Percentiles rank a stretch among this genome's conserved stretches.
Evolutionary conservation across 441 rosid species (phyloP).

Genomic region (Corymbia calophylla): DNA sequence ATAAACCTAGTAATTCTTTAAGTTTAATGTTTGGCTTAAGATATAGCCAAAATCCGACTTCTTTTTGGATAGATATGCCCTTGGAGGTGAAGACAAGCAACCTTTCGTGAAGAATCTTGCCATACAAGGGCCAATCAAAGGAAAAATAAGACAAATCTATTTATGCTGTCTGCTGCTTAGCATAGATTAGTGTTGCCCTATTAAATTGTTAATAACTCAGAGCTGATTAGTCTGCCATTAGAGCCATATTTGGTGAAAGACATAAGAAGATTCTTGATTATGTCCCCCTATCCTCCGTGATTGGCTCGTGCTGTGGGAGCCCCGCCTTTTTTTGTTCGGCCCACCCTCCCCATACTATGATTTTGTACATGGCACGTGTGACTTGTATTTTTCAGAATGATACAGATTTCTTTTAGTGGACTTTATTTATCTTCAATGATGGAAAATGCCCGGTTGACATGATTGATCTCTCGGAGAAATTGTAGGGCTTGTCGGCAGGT

Average conservation of each 20-base stretch:
- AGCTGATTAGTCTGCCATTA: slow-evolving; percentile 11
- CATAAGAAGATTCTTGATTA: neutral
- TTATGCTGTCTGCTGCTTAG: neutral
- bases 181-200: neutral
- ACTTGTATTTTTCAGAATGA: neutral
- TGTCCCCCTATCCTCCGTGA: slow-evolving; percentile 25
- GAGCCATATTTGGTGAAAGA: neutral
- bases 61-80: slow-evolving; percentile 16
- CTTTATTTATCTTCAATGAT: slow-evolving; percentile 1
- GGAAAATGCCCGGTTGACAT: slow-evolving; percentile 6
- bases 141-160: slow-evolving; percentile 9
- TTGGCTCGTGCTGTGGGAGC: slow-evolving; percentile 22
- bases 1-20: neutral
- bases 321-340: neutral
- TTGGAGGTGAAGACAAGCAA: slow-evolving; percentile 31
- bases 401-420: neutral
- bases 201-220: slow-evolving; percentile 14
- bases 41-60: neutral
- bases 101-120: slow-evolving; percentile 32
- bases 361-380: slow-evolving; percentile 31
- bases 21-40: neutral
- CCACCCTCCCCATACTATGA: slow-evolving; percentile 8
- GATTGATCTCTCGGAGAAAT: neutral
- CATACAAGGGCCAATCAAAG: neutral
- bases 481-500: slow-evolving; percentile 34